Evolutionary conservation across 164 flowering plant genomes (phyloP).

Genomic region (Platanus orientalis): DNA sequence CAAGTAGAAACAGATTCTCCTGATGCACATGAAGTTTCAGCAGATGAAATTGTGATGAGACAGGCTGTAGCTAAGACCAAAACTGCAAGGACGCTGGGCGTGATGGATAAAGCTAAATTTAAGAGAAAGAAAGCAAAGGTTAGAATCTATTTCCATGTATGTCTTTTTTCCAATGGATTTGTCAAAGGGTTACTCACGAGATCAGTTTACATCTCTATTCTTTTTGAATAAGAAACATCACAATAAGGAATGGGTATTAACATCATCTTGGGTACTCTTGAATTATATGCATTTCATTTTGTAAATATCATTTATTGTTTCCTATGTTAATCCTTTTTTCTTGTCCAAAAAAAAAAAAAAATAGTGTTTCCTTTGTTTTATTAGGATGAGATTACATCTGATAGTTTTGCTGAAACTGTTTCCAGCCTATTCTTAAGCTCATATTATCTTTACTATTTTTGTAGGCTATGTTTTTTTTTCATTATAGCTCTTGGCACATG

Average conservation of each 20-base stretch:
- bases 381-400: too few species aligned
- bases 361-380: too few species aligned
- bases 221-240: neutral
- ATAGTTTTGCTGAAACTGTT: too few species aligned
- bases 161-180: neutral
- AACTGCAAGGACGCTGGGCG: constrained; percentile 13
- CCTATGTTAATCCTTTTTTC: too few species aligned
- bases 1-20: constrained; percentile 18
- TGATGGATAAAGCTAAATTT: constrained; percentile 53
- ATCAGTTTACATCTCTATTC: neutral
- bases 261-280: neutral
- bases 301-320: too few species aligned
- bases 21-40: constrained; percentile 32
- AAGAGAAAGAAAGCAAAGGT: constrained; percentile 90
- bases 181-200: neutral
- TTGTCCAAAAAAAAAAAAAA: too few species aligned
- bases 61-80: constrained; percentile 12
- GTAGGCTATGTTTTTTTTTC: too few species aligned
- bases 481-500: too few species aligned
- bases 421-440: too few species aligned
- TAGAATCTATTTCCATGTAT: neutral
- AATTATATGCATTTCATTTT: neutral
- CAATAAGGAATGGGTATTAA: too few species aligned
- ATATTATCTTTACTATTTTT: too few species aligned
- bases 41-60: constrained; percentile 11